These are phyloP conservation scores for Kwoniella shandongensis DNA, from an alignment of 768 basidiomycete species.

Conservation along the genomic window DNA sequence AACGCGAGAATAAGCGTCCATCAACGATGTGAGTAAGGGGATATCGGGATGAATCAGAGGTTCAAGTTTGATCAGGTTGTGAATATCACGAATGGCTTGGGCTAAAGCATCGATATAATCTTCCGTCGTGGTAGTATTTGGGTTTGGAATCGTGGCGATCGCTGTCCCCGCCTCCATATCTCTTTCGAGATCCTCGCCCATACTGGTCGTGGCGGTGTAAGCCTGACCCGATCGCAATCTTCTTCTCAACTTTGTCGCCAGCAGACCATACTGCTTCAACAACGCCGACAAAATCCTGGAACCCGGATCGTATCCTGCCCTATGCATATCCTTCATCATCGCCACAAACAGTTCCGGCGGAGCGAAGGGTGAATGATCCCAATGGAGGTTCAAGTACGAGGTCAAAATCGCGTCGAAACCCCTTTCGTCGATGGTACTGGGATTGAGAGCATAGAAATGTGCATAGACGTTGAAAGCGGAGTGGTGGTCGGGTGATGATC, in stretches of 20 bases:
- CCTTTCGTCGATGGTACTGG: constrained; percentile 55
- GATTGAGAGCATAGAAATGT: constrained; percentile 48
- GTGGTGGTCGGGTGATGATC: constrained; percentile 59
- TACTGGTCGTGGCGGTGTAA: background rate
- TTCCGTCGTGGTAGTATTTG: background rate
- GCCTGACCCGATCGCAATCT: background rate
- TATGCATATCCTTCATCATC: constrained; percentile 77
- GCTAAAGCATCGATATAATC: constrained; percentile 39
- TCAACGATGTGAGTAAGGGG: constrained; percentile 74
- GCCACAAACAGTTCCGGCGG: constrained; percentile 65
- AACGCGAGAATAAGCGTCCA: constrained; percentile 83
- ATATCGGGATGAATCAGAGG: constrained; percentile 70
- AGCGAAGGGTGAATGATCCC: constrained; percentile 57
- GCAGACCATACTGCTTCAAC: constrained; percentile 55
- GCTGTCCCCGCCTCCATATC: background rate
- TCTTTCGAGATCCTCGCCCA: no score
- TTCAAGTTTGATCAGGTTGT: constrained; percentile 76
- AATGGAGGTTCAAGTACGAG: constrained; percentile 64
- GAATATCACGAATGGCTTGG: constrained; percentile 61
- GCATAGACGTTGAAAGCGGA: constrained; percentile 68
- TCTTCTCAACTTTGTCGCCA: constrained; percentile 33
- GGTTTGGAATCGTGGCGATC: constrained; percentile 6
- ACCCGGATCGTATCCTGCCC: constrained; percentile 62
- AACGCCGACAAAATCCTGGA: constrained; percentile 68
- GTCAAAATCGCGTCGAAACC: constrained; percentile 68